Evolutionary conservation across 371 early-diverging fungal species (phyloP).

Genomic region (Funneliformis caledonium): DNA sequence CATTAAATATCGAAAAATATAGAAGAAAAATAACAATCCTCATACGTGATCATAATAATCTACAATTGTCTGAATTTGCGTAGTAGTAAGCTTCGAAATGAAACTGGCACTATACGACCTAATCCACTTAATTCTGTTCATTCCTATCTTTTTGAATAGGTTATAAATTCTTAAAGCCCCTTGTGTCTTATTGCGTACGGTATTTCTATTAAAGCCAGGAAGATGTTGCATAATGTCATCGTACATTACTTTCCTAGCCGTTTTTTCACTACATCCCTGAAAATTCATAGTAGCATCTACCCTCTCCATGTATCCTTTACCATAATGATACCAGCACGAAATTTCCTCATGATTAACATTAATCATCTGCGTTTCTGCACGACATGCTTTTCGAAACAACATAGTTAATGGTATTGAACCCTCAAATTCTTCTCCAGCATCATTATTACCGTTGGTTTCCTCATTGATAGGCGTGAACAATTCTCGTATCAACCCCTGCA

Average conservation of each 20-base stretch:
- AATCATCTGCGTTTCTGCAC: constrained; percentile 11
- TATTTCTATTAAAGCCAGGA: background rate
- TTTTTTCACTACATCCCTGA: background rate
- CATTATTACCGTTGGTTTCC: background rate
- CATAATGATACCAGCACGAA: constrained; percentile 34
- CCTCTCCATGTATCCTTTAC: constrained; percentile 19
- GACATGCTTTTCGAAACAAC: constrained; percentile 28
- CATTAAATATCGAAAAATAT: too few species aligned
- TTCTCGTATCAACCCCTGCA: constrained; percentile 5
- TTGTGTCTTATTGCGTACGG: constrained; percentile 28
- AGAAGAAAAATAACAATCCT: too few species aligned
- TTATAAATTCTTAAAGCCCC: constrained; percentile 21
- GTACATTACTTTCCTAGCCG: background rate
- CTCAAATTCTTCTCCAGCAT: background rate
- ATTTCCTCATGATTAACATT: constrained; percentile 34
- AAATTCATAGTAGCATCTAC: constrained; percentile 6
- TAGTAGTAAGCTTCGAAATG: constrained; percentile 12
- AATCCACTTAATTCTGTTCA: constrained; percentile 20
- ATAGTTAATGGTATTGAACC: background rate
- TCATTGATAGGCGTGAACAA: constrained; percentile 14
- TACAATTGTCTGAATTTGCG: constrained; percentile 7
- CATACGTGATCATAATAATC: background rate
- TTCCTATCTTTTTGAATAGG: constrained; percentile 10
- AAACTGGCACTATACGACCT: background rate
- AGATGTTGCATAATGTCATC: constrained; percentile 17